Evolutionary conservation across 352 stramenopile genomes (phyloP), one percentile per base, ranked within the genome.

Genomic region (Phytophthora aleatoria): DNA sequence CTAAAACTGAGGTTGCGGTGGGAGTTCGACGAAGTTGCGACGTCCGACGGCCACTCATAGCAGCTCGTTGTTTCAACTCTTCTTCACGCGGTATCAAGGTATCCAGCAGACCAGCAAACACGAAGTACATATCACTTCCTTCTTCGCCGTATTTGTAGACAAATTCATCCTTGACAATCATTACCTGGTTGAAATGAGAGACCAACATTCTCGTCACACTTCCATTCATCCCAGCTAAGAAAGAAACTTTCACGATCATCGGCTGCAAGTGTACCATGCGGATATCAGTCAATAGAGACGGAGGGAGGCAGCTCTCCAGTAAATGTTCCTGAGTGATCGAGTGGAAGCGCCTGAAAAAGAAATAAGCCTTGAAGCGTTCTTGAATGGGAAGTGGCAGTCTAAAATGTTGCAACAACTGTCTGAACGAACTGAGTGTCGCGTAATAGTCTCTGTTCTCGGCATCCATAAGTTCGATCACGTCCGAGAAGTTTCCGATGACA

Each of bases 111-210:
- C 84, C 82, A 13, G 81, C 80, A 55, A 89, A 93, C 0, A 93
- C 81, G 28, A 93, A 91, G 50, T 77, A 91, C 82, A 93, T 93
- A 44, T 91, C 82, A 20, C 68, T 81, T 5, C 82, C 82, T 64
- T 85, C 58, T 53, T 93, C 80, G 5, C 75, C 76, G 20, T 79
- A 85, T 31, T 72, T 80, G 69, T 77, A 91, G 3, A 92, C 77
- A 42, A 81, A 89, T 44, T 92, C 77, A 15, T 85, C 76, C 28
- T 78, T 77, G 9, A 89, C 70, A 4, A 90, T 59, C 35, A 91
- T 63, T 4, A 87, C 57, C 26, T 92, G 84, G 55, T 59, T 84
- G 55, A 92, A 89, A 42, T 90, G 81, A 2, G 78, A 74, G 4
- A 92, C 82, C 7, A 92, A 63, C 82, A 91, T 89, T 4, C 82